Base-by-base conservation (phyloP, 192 early-diverging fungal genomes). In the Gorgonomyces haynaldii region DNA sequence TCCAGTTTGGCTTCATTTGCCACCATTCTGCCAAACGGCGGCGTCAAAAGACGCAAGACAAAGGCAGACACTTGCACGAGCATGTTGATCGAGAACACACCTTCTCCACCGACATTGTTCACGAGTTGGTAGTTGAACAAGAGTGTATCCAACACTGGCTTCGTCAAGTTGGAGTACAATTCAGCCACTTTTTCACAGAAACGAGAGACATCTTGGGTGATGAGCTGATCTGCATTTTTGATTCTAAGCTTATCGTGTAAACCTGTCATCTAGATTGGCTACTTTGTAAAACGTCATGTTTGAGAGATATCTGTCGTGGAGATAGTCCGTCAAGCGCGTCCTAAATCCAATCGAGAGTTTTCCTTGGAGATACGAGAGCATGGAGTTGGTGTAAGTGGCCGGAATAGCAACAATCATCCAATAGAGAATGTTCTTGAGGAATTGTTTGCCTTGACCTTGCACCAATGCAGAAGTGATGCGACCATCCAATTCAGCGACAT, bases 341-440 rank as follows among this genome's bases (percentile, higher is more conserved):
- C 73, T 51, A 56, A 76, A 74, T 5, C 65, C 70, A 30, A 76
- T 70, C 3, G 67, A 55, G 9, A 76, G 54, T 58, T 76, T 73
- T 30, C 61, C 60, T 60, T 74, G 73, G 13, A 75, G 54, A 40
- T 60, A 74, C 5, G 65, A 60, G 20, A 87, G 79, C 80, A 94
- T 83, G 58, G 79, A 83, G 67, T 97, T 97, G 45, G 93, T 94
- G 65, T 91, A 88, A 35, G 93, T 97, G 8, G 91, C 93, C 4
- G 93, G 93, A 22, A 98, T 72, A 10, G 91, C 90, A 40, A 96
- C 79, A 15, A 66, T 73, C 85, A 93, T 91, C 90, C 90, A 95
- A 67, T 80, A 85, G 29, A 81, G 67, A 37, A 98, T 81, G 8
- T 89, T 83, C 32, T 67, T 58, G 41, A 94, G 56, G 57, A 97